A percentile compares a stretch with the other conserved stretches of the same genome.
phyloP scores from a whole-genome alignment of 2,329 filamentous ascomycete species.

The Xylariaceae sp. region DNA sequence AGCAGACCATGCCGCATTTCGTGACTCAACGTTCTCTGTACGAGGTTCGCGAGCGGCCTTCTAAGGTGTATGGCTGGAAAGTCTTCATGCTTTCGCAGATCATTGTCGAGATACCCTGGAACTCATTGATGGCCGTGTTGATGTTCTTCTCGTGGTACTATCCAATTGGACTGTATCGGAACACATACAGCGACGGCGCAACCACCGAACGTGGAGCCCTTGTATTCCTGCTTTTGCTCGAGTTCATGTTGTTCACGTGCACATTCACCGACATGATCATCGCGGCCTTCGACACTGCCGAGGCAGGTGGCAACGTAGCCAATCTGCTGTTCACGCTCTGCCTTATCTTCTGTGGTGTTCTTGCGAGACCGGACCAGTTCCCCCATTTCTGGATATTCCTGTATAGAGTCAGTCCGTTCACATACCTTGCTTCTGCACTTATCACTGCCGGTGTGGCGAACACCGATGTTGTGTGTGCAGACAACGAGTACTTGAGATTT shows the following conservation, averaged over 20 bases:
- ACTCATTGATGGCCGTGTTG: conserved; percentile 69
- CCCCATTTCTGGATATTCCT: conserved; percentile 75
- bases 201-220: conserved; percentile 68
- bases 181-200: conserved; percentile 59
- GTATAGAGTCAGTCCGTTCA: conserved; percentile 70
- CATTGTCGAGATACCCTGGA: conserved; percentile 81
- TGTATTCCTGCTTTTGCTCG: conserved; percentile 72
- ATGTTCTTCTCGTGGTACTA: conserved; percentile 85
- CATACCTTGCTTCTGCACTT: conserved; percentile 67
- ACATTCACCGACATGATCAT: conserved; percentile 80
- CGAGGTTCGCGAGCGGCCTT: conserved; percentile 79
- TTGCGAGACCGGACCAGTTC: conserved; percentile 58
- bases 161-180: conserved; percentile 71
- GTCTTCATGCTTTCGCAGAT: conserved; percentile 82
- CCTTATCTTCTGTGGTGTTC: conserved; percentile 72
- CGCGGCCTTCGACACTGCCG: conserved; percentile 69
- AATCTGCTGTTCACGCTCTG: conserved; percentile 70
- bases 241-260: conserved; percentile 75
- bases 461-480: conserved; percentile 55
- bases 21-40: conserved; percentile 77
- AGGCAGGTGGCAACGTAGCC: conserved; percentile 71
- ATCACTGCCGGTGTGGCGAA: conserved; percentile 61
- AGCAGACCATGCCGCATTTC: conserved; percentile 84
- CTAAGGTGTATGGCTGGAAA: conserved; percentile 81
- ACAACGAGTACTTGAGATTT: conserved; percentile 62